phyloP scores from a whole-genome alignment of 202 grass and related monocot species.

The Digitaria exilis region DNA sequence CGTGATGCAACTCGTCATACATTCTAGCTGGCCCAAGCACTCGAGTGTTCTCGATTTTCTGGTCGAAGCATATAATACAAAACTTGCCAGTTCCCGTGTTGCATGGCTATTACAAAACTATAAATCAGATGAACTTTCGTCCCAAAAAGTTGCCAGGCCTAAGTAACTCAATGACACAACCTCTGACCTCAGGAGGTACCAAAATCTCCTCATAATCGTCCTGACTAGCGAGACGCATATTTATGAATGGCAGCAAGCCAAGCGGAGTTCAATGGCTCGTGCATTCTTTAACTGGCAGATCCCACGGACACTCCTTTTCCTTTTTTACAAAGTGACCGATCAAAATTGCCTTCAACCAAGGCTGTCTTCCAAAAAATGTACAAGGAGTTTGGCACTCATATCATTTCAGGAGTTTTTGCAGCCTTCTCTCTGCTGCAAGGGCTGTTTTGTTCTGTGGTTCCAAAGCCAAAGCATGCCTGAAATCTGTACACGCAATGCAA shows the following conservation, averaged over 20 bases:
- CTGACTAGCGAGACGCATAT: background rate
- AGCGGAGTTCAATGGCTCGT: background rate
- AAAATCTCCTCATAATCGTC: background rate
- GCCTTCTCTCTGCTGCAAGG: constrained; percentile 74
- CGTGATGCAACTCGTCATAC: background rate
- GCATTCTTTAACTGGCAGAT: background rate
- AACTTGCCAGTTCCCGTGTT: background rate
- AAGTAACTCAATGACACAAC: background rate
- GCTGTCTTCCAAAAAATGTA: constrained; percentile 17
- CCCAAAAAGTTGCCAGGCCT: background rate
- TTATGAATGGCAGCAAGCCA: background rate
- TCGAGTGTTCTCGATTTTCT: background rate
- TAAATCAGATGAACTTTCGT: background rate
- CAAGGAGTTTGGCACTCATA: background rate
- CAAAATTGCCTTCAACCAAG: constrained; percentile 38
- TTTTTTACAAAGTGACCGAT: constrained; percentile 2
- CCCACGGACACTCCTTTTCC: background rate
- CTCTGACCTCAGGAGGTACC: background rate
- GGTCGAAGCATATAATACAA: background rate
- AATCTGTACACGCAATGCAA: constrained; percentile 64
- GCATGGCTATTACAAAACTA: background rate
- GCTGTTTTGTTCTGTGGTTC: constrained; percentile 93
- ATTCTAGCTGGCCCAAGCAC: background rate
- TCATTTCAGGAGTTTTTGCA: constrained; percentile 72
- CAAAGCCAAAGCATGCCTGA: constrained; percentile 78